Evolutionary conservation across 257 asterid genomes (phyloP).

Genomic region (Solanum pennellii): DNA sequence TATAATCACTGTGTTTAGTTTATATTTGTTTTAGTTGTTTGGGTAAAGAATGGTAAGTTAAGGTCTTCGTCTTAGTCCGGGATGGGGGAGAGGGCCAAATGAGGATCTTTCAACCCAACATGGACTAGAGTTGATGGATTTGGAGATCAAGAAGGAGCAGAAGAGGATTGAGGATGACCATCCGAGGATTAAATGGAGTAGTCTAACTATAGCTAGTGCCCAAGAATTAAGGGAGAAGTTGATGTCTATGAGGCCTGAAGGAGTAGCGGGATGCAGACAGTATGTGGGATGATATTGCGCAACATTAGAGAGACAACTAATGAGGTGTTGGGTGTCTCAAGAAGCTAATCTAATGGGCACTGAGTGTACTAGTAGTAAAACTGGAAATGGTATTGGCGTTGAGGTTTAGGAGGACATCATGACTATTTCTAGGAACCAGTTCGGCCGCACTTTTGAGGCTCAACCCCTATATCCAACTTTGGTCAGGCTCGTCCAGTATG

Average conservation of each 20-base stretch:
- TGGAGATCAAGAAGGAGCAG: neutral
- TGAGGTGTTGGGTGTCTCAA: neutral
- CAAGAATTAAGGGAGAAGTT: neutral
- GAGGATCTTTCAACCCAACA: neutral
- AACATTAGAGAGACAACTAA: neutral
- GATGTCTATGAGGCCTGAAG: neutral
- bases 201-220: neutral
- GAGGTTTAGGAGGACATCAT: neutral
- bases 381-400: neutral
- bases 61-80: neutral
- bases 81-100: neutral
- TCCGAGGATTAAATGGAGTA: neutral
- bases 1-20: neutral
- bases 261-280: neutral
- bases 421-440: neutral
- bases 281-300: neutral
- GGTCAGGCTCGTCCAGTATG: constrained; percentile 42
- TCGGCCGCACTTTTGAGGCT: neutral
- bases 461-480: neutral
- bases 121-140: neutral
- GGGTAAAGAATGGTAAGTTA: neutral
- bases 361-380: neutral
- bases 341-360: neutral
- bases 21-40: neutral
- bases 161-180: neutral